phyloP scores from a whole-genome alignment of 345 rosid species.

The Streptanthus diversifolius region DNA sequence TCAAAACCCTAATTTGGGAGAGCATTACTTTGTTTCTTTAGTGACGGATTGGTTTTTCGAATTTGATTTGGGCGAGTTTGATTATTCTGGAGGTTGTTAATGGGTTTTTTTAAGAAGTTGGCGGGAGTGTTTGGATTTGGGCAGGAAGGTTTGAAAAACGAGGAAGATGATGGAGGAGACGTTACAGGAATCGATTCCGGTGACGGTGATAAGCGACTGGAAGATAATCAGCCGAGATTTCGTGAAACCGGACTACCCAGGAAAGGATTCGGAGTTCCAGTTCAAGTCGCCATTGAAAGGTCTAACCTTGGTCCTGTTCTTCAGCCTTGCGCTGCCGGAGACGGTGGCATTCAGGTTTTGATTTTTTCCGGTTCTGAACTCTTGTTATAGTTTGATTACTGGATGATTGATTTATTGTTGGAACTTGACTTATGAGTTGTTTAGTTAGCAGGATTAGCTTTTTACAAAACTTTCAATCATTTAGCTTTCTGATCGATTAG shows the following conservation, averaged over 20 bases:
- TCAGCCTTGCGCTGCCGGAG: conserved; percentile 58
- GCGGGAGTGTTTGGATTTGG: conserved; percentile 77
- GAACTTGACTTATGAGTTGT: neutral
- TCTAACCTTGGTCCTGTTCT: conserved; percentile 58
- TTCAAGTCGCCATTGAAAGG: conserved; percentile 73
- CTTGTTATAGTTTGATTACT: neutral
- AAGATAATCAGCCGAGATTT: conserved; percentile 29
- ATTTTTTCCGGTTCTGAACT: neutral
- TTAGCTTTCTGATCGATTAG: neutral
- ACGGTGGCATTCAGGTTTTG: conserved; percentile 95
- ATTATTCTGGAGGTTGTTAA: conserved; percentile 9
- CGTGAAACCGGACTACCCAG: conserved; percentile 70
- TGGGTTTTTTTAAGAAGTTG: conserved; percentile 78
- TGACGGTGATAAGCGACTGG: conserved; percentile 14
- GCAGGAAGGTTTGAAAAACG: conserved; percentile 36
- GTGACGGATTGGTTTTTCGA: no score
- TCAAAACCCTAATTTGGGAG: no score
- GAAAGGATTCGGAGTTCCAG: conserved; percentile 82
- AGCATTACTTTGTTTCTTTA: no score
- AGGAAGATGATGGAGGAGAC: conserved; percentile 32
- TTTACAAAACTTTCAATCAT: neutral
- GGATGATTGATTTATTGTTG: neutral
- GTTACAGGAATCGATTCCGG: conserved; percentile 1
- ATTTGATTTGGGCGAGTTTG: neutral
- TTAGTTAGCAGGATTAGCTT: neutral